Conservation (phyloP, 345 rosid species). For the Euphorbia peplus region DNA sequence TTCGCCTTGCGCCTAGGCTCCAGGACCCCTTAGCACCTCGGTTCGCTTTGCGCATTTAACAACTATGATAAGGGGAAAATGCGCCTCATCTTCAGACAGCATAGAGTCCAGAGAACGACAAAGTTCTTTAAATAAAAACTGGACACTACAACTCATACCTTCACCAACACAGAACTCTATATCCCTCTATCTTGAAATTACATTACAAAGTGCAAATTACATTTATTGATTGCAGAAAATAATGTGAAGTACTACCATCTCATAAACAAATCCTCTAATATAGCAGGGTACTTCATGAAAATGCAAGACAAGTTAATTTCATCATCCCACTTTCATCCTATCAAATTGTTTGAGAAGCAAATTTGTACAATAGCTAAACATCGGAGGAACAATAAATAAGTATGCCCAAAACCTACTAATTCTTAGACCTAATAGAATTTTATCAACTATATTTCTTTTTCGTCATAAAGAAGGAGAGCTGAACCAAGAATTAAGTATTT, state of each 20-base stretch:
- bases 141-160: background rate
- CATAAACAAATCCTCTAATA: background rate
- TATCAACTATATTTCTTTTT: too few relatives aligned
- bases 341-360: constrained; percentile 1
- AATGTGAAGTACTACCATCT: background rate
- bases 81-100: background rate
- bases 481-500: too few relatives aligned
- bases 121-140: background rate
- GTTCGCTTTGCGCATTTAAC: too few relatives aligned
- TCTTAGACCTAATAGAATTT: too few relatives aligned
- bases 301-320: background rate
- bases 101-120: background rate
- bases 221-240: background rate
- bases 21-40: too few relatives aligned
- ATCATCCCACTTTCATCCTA: background rate
- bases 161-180: background rate
- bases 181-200: background rate
- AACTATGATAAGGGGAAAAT: too few relatives aligned
- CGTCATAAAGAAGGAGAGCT: too few relatives aligned
- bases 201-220: background rate
- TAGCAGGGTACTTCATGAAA: background rate
- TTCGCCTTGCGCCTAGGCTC: too few relatives aligned
- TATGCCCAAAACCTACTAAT: background rate
- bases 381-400: background rate
- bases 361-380: background rate